phyloP scores from a whole-genome alignment of 208 protist species.

The Leishmania arabica region DNA sequence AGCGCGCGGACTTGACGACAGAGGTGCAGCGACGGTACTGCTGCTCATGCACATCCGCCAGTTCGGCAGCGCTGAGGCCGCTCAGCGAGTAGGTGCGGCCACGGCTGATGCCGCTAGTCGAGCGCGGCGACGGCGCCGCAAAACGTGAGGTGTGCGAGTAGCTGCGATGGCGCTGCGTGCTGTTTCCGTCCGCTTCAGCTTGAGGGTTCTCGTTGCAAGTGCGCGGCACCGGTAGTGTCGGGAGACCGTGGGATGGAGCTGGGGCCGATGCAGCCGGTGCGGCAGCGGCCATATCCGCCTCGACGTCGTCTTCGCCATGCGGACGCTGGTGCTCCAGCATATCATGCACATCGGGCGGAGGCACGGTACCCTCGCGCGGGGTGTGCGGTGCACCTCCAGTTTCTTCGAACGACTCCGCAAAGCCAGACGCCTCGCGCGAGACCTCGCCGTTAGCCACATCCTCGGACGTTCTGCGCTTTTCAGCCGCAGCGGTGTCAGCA shows the following conservation, averaged over 20 bases:
- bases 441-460: neutral
- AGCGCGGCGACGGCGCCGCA: slow-evolving; percentile 12
- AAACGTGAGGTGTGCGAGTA: slow-evolving; percentile 14
- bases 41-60: slow-evolving; percentile 13
- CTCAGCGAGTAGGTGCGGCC: slow-evolving; percentile 12
- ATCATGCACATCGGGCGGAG: slow-evolving; percentile 11
- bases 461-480: neutral
- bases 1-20: slow-evolving; percentile 42
- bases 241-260: neutral
- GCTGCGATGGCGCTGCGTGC: neutral
- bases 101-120: slow-evolving; percentile 25
- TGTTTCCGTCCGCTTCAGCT: neutral
- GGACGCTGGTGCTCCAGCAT: neutral
- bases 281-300: slow-evolving; percentile 9
- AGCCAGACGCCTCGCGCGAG: neutral
- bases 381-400: neutral
- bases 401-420: neutral
- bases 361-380: slow-evolving; percentile 16
- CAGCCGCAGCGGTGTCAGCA: neutral
- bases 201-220: neutral
- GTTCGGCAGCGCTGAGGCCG: slow-evolving; percentile 12
- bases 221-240: slow-evolving; percentile 12
- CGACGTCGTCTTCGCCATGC: slow-evolving; percentile 7
- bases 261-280: slow-evolving; percentile 6
- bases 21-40: slow-evolving; percentile 40